Percentiles rank a stretch among this genome's conserved stretches.
Evolutionary conservation across 192 early-diverging fungal genomes (phyloP).

Genomic region (Coemansia sp.): DNA sequence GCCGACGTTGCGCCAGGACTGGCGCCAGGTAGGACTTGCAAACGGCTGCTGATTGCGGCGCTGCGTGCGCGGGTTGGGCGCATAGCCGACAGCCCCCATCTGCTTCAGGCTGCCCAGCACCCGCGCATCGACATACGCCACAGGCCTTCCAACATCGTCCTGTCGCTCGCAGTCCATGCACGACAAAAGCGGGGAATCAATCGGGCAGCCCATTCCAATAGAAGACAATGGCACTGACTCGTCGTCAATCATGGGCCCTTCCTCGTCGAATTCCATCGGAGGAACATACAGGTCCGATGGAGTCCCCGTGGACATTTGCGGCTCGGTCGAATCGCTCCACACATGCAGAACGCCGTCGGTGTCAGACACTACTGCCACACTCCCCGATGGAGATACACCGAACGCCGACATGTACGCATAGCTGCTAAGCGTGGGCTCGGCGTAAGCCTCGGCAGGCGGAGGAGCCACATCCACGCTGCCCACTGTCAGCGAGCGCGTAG

Average conservation of each 20-base stretch:
- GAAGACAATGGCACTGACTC: conserved; percentile 67
- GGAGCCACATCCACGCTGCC: background rate
- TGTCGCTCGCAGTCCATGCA: conserved; percentile 66
- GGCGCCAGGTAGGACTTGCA: conserved; percentile 24
- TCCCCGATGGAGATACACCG: conserved; percentile 77
- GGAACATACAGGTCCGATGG: background rate
- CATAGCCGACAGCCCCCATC: conserved; percentile 92
- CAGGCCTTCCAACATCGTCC: conserved; percentile 75
- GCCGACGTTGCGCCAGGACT: conserved; percentile 24
- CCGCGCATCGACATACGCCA: conserved; percentile 71
- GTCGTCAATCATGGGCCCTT: conserved; percentile 19
- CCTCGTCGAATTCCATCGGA: background rate
- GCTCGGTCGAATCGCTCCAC: conserved; percentile 70
- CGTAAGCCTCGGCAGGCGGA: background rate
- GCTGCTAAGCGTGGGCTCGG: conserved; percentile 49
- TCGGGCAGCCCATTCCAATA: conserved; percentile 74
- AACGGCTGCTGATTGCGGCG: conserved; percentile 73
- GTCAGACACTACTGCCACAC: conserved; percentile 76
- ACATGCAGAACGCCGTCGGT: conserved; percentile 73
- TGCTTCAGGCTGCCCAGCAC: conserved; percentile 78
- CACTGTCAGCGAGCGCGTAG: conserved; percentile 12
- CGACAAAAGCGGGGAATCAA: conserved; percentile 73
- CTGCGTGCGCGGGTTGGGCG: conserved; percentile 76
- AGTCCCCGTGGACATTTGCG: conserved; percentile 56
- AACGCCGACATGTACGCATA: conserved; percentile 69